Evolutionary conservation across 2,329 filamentous ascomycete species (phyloP).

Genomic region (Alternaria gaisen): DNA sequence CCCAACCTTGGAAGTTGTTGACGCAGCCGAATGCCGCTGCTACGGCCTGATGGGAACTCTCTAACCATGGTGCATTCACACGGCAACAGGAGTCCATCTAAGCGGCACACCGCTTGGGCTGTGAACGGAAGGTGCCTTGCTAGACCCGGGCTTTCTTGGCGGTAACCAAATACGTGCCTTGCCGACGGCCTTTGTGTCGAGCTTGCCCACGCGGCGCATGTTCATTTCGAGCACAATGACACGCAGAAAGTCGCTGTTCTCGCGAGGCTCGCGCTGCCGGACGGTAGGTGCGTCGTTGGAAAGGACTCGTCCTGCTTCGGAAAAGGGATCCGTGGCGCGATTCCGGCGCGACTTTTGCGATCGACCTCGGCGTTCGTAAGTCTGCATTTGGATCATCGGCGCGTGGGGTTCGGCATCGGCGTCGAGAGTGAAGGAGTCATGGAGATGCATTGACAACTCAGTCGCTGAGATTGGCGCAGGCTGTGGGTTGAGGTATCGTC

Average conservation of each 20-base stretch:
- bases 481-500: conserved; percentile 68
- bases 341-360: conserved; percentile 37
- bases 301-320: conserved; percentile 55
- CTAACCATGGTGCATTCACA: conserved; percentile 19
- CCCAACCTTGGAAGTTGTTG: conserved; percentile 22
- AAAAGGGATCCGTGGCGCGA: conserved; percentile 48
- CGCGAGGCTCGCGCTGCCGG: conserved; percentile 68
- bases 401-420: conserved; percentile 52
- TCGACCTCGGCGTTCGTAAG: conserved; percentile 59
- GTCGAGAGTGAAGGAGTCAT: conserved; percentile 49
- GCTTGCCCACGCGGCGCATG: conserved; percentile 70
- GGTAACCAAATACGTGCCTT: conserved; percentile 69
- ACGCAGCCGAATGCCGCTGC: conserved; percentile 7
- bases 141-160: conserved; percentile 56
- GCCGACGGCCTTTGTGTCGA: conserved; percentile 64
- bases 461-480: conserved; percentile 50
- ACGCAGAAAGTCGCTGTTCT: conserved; percentile 70
- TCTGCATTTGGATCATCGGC: conserved; percentile 70
- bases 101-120: conserved; percentile 43
- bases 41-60: conserved; percentile 16
- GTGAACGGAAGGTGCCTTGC: conserved; percentile 36
- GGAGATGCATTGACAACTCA: conserved; percentile 52
- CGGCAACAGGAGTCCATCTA: conserved; percentile 47
- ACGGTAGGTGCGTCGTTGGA: conserved; percentile 53
- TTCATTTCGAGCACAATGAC: conserved; percentile 74